Base-by-base conservation (phyloP, 2,329 filamentous ascomycete genomes). In the Fusarium graminum region DNA sequence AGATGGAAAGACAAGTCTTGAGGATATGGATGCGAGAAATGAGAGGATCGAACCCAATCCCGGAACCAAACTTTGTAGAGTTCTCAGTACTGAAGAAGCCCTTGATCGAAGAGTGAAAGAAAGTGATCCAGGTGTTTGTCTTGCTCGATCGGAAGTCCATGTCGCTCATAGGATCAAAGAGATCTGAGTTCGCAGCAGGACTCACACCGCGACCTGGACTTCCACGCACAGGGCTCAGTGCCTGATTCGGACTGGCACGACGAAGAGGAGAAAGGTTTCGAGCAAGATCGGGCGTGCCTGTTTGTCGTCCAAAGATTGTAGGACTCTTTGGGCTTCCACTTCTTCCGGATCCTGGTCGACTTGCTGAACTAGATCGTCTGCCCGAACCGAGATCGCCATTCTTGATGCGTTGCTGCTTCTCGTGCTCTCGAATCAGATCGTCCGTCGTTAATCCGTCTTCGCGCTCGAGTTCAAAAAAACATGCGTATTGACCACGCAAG, bases 401-500 rank as follows among this genome's bases (percentile, higher is more conserved):
- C 38, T 56, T 66, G 4, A 57, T 61, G 29, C 75, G 71, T 14
- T 74, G 73, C 10, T 70, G 71, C 16, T 72, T 69, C 42, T 80
- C 78, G 45, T 75, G 70, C n/a, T 79, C 75, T 16, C 77, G 78
- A 34, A 80, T 72, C 2, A 81, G 67, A 41, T 81, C 79, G 16
- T 80, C 78, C 0, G 80, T 81, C 0, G 80, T 79, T 11, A 80
- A 63, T 1, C 79, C 80, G 43, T 83, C 81, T 32, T 82, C 79
- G 0, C 81, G 74, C 46, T 80, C 76, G 1, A 83, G 74, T 8
- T 77, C 78, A 39, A 84, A 83, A 44, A 84, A 83, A 49, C 80
- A 82, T 1, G 80, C 78, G 42, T 80, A 83, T 43, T 82, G 79
- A 0, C 77, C 79, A 3, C 82, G 75, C 0, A 84, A 67, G 1